Percentiles rank a stretch among this genome's conserved stretches.
Evolutionary conservation across 768 basidiomycete species (phyloP).

Genomic region (Naganishia friedmannii): DNA sequence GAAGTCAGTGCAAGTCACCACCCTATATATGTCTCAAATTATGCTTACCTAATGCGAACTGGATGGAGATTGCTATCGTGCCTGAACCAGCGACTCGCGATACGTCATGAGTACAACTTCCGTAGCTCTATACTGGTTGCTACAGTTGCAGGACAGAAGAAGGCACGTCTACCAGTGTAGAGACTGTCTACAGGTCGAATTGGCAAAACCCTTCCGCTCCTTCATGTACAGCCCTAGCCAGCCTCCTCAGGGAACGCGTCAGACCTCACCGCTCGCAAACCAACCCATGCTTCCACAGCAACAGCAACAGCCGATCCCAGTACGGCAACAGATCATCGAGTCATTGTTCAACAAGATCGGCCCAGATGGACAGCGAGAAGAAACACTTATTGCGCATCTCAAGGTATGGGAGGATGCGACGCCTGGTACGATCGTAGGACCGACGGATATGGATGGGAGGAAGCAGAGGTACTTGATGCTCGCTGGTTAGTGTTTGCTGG

Average conservation of each 20-base stretch:
- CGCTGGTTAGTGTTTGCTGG: constrained; percentile 64
- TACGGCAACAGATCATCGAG: constrained; percentile 61
- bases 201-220: too few species aligned
- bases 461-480: constrained; percentile 90
- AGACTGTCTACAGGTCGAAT: too few species aligned
- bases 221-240: not conserved
- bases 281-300: constrained; percentile 6
- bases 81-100: too few species aligned
- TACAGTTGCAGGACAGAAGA: too few species aligned
- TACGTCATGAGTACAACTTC: too few species aligned
- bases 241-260: not conserved
- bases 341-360: constrained; percentile 78
- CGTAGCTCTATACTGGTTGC: too few species aligned
- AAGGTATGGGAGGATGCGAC: constrained; percentile 87
- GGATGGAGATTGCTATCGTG: too few species aligned
- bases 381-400: constrained; percentile 79
- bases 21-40: too few species aligned
- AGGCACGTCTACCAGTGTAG: too few species aligned
- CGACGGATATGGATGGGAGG: constrained; percentile 49
- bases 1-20: too few species aligned
- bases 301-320: not conserved
- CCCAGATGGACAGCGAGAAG: constrained; percentile 64
- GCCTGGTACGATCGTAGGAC: constrained; percentile 61
- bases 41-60: too few species aligned
- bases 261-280: not conserved